Conservation (phyloP, 1,284 basidiomycete genomes). For the Apiotrichum siamense region DNA sequence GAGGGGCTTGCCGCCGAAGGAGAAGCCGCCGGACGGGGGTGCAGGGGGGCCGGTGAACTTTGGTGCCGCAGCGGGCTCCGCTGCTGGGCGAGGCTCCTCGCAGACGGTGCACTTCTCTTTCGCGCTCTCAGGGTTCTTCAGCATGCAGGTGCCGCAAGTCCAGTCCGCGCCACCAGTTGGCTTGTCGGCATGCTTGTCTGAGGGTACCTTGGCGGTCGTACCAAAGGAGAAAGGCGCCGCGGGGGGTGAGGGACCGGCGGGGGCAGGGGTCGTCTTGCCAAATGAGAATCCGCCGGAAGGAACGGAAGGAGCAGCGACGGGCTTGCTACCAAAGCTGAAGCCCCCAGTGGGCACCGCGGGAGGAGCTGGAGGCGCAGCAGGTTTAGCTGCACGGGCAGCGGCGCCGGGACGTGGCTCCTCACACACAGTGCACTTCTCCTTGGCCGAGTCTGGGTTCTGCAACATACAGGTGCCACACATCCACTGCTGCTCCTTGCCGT, state of each 20-base stretch:
- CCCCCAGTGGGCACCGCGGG: conserved; percentile 9
- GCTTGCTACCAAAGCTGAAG: conserved; percentile 14
- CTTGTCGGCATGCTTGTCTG: neutral
- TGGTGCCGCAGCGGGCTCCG: neutral
- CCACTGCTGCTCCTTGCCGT: conserved; percentile 40
- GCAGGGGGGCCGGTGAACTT: neutral
- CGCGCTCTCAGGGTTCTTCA: conserved; percentile 49
- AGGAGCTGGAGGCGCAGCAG: neutral
- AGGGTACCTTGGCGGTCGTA: neutral
- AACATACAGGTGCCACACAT: conserved; percentile 52
- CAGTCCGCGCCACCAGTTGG: conserved; percentile 30
- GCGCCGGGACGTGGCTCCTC: conserved; percentile 46
- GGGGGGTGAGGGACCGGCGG: conserved; percentile 1
- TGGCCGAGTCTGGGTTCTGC: conserved; percentile 50
- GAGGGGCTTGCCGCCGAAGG: conserved; percentile 16
- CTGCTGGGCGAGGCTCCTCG: conserved; percentile 46
- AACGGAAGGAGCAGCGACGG: conserved; percentile 12
- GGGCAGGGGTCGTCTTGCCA: neutral
- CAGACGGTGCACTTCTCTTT: conserved; percentile 53
- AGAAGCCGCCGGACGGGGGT: neutral
- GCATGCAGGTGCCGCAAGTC: conserved; percentile 51
- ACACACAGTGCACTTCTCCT: conserved; percentile 54
- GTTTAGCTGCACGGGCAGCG: neutral
- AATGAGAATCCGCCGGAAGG: neutral
- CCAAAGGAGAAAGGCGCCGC: conserved; percentile 8